Evolutionary conservation across 306 rosid genomes (phyloP).

Genomic region (Cotoneaster glaucophyllus): DNA sequence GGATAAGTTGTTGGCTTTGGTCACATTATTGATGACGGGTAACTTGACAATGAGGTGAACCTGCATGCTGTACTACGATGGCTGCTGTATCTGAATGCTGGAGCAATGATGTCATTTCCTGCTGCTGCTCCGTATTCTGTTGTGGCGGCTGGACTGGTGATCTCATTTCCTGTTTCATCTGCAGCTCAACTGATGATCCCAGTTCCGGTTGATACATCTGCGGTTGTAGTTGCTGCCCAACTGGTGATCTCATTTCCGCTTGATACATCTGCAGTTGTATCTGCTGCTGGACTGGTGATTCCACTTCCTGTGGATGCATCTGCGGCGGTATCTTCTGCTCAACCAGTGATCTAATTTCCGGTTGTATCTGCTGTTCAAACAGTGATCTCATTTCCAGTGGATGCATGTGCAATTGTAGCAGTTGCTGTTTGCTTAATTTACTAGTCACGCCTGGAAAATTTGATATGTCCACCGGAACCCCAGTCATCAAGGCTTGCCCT

Average conservation of each 20-base stretch:
- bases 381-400: neutral
- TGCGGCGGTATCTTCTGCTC: no score
- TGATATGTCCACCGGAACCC: neutral
- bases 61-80: neutral
- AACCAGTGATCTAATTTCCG: no score
- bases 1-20: conserved; percentile 3
- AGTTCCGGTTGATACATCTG: no score
- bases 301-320: no score
- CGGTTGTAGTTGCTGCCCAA: no score
- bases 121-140: neutral
- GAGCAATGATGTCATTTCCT: neutral
- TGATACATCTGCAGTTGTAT: neutral
- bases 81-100: neutral
- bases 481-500: neutral
- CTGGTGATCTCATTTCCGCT: neutral
- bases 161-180: no score
- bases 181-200: no score
- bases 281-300: neutral
- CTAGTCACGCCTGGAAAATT: neutral
- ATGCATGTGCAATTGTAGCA: neutral
- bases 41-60: neutral
- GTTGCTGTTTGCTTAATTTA: conserved; percentile 1
- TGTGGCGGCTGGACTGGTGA: neutral
- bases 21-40: neutral
- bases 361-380: no score